Conservation (phyloP, 2,329 filamentous ascomycete species). For the Cercospora sesami region DNA sequence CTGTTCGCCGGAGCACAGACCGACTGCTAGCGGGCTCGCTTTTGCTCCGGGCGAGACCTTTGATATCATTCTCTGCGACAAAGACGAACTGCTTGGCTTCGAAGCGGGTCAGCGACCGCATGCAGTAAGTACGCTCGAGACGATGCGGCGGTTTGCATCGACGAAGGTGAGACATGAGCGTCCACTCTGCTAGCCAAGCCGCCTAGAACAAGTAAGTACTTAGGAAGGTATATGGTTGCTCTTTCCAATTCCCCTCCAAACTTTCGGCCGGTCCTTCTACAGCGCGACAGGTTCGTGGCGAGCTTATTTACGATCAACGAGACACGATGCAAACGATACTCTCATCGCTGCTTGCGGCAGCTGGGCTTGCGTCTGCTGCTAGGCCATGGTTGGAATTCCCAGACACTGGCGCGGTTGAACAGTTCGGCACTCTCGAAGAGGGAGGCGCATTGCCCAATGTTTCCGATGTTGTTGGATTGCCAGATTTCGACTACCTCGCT, state of each 20-base stretch:
- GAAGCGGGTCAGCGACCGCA: not conserved
- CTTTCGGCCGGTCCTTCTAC: conserved; percentile 3
- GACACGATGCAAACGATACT: conserved; percentile 13
- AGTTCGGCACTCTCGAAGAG: conserved; percentile 19
- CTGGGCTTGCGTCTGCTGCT: conserved; percentile 20
- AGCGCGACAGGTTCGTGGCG: conserved; percentile 12
- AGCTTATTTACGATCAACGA: not conserved
- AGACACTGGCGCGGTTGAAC: conserved; percentile 21
- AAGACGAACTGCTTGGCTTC: not conserved
- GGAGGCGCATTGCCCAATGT: conserved; percentile 21
- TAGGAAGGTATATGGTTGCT: not conserved
- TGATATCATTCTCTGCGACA: not conserved
- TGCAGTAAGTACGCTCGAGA: not conserved
- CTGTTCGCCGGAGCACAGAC: not conserved
- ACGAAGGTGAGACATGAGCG: conserved; percentile 3
- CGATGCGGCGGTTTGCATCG: not conserved
- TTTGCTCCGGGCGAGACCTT: not conserved
- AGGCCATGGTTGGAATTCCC: conserved; percentile 23
- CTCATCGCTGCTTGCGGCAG: conserved; percentile 12
- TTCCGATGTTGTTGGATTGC: conserved; percentile 19
- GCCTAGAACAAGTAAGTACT: not conserved
- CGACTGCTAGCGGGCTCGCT: not conserved
- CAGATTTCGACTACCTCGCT: conserved; percentile 25
- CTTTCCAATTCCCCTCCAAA: not conserved
- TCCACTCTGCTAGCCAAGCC: not conserved